These are phyloP conservation scores for Clonostachys rosea DNA, from an alignment of 2,329 filamentous ascomycete species.

Conservation along the genomic window DNA sequence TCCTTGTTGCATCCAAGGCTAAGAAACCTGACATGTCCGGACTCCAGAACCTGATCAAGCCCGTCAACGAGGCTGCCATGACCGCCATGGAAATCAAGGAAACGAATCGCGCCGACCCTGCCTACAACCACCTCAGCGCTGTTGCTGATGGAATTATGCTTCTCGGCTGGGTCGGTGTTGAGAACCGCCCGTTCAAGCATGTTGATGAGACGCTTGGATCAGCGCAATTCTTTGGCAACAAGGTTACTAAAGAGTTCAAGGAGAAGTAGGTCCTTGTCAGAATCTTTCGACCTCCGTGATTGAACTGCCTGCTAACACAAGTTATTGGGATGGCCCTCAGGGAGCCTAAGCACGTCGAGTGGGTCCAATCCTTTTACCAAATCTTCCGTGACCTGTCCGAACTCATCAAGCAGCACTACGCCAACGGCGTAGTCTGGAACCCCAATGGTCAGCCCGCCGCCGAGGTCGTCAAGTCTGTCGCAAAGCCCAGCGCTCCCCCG, in stretches of 20 bases:
- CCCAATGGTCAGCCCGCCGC: constrained; percentile 67
- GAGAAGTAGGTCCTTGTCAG: constrained; percentile 41
- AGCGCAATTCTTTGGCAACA: constrained; percentile 91
- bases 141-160: constrained; percentile 88
- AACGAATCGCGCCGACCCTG: constrained; percentile 67
- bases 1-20: constrained; percentile 83
- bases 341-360: constrained; percentile 77
- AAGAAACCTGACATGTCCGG: constrained; percentile 80
- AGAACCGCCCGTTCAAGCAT: constrained; percentile 78
- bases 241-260: constrained; percentile 87
- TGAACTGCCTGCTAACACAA: neutral
- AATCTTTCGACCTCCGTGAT: neutral
- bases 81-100: constrained; percentile 79
- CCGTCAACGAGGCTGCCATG: constrained; percentile 78
- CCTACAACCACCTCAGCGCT: constrained; percentile 79
- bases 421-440: constrained; percentile 83
- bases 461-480: constrained; percentile 58
- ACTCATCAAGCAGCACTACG: constrained; percentile 81
- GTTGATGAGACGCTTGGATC: constrained; percentile 79
- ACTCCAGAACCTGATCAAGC: constrained; percentile 76
- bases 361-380: constrained; percentile 88
- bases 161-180: constrained; percentile 85
- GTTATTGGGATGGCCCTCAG: constrained; percentile 31
- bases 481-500: constrained; percentile 43
- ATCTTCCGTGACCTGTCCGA: constrained; percentile 79